phyloP scores from a whole-genome alignment of 108 stramenopile genomes.

The Nitzschia palea region DNA sequence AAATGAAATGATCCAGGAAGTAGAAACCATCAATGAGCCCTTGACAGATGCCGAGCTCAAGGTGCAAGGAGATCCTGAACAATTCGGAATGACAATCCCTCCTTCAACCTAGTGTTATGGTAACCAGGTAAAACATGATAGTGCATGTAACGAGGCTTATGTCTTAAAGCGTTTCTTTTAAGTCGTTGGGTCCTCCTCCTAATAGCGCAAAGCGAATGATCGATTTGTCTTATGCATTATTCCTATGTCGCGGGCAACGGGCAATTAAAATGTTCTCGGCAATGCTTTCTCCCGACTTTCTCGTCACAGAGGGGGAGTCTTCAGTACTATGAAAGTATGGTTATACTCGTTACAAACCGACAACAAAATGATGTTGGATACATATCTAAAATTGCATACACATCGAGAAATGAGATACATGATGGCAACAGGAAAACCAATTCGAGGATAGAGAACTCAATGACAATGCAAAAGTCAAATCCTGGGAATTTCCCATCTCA shows the following conservation, averaged over 20 bases:
- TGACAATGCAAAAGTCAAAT: background rate
- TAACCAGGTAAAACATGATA: too few relatives aligned
- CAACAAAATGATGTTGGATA: constrained; percentile 1
- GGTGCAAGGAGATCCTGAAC: too few relatives aligned
- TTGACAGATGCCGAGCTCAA: too few relatives aligned
- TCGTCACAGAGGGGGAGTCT: background rate
- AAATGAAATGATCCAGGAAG: too few relatives aligned
- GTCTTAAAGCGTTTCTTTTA: too few relatives aligned
- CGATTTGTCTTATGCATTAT: constrained; percentile 41
- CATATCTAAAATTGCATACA: constrained; percentile 20
- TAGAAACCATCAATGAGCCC: too few relatives aligned
- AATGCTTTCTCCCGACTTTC: constrained; percentile 37
- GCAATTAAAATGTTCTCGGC: constrained; percentile 44
- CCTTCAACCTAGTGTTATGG: too few relatives aligned
- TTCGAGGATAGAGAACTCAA: constrained; percentile 18
- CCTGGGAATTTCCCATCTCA: background rate
- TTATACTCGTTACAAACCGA: background rate
- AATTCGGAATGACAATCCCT: too few relatives aligned
- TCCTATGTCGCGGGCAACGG: constrained; percentile 38
- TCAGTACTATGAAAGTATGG: background rate
- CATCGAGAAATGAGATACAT: background rate
- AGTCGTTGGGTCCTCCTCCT: too few relatives aligned
- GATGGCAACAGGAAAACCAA: constrained; percentile 5
- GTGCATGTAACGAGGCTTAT: too few relatives aligned
- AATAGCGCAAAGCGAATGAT: too few relatives aligned